These are phyloP conservation scores for Sporothrix mexicana DNA, from an alignment of 2,329 filamentous ascomycete genomes.

Conservation along the genomic window DNA sequence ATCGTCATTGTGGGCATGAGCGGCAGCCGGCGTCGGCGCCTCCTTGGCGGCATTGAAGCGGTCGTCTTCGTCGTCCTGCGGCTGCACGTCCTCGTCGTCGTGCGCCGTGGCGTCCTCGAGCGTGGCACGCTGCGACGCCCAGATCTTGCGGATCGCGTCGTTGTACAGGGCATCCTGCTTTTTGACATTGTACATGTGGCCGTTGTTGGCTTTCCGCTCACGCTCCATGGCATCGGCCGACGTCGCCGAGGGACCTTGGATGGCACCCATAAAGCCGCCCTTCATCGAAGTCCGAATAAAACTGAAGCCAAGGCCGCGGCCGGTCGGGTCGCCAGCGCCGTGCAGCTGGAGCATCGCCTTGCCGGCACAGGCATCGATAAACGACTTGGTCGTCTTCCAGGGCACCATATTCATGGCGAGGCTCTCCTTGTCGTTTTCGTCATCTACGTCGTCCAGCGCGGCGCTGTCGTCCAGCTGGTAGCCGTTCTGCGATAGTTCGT, in stretches of 20 bases:
- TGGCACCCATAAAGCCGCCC: constrained; percentile 86
- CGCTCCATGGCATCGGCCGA: constrained; percentile 86
- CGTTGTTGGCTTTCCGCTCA: constrained; percentile 85
- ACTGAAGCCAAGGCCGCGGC: constrained; percentile 90
- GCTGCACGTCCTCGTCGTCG: constrained; percentile 64
- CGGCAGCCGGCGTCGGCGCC: constrained; percentile 47
- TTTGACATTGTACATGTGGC: constrained; percentile 97
- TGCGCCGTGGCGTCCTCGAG: constrained; percentile 75
- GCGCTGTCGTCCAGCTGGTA: constrained; percentile 70
- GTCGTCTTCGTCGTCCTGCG: constrained; percentile 67
- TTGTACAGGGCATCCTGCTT: constrained; percentile 92
- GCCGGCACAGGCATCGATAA: constrained; percentile 88
- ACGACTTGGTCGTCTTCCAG: constrained; percentile 97
- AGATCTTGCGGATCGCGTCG: constrained; percentile 87
- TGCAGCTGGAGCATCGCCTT: constrained; percentile 98
- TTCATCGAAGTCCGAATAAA: constrained; percentile 99
- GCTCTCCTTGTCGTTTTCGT: constrained; percentile 70
- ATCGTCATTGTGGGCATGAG: constrained; percentile 65
- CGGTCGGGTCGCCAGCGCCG: constrained; percentile 92
- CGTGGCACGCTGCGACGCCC: constrained; percentile 83
- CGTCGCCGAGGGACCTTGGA: constrained; percentile 67
- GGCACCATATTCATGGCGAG: constrained; percentile 89
- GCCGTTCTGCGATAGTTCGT: constrained; percentile 88
- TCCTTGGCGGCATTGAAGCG: constrained; percentile 75
- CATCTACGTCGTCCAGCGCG: constrained; percentile 69